Evolutionary conservation across 2,329 filamentous ascomycete genomes (phyloP), one percentile per base, ranked within the genome.

Genomic region (Arthroderma sp.): DNA sequence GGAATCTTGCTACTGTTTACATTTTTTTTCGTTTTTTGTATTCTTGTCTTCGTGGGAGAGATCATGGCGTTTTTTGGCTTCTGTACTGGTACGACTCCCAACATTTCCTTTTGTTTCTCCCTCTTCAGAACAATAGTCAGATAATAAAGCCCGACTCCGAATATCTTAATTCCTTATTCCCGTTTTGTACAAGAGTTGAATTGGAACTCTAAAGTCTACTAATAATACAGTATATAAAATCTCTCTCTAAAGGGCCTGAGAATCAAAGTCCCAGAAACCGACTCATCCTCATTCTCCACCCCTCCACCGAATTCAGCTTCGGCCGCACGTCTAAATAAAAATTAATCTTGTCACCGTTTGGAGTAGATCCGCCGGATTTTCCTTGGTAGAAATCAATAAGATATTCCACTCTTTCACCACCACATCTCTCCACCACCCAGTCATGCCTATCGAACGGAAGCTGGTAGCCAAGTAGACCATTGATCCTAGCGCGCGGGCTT

Each of bases 321-420:
- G 78, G 78, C 53, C 78, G 65, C 4, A 81, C 78, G 57, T 81
- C 78, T 42, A 81, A 57, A 56, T 77, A 81, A 53, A 81, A 81
- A 52, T 72, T 80, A 52, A 81, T 56, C 38, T 69, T 72, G 10
- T 58, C 64, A 9, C 57, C 56, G 38, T 44, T 45, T 60, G 64
- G 29, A 47, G 52, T 56, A 50, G 61, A 46, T 59, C 64, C 53
- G 44, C 64, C 61, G 29, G 70, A 61, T 53, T 71, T 77, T 0
- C 91, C 91, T 4, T 86, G 80, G 60, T 98, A 98, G 57, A 98
- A 98, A 65, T 98, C 91, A 62, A 98, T 98, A 34, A 98, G 83
- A 61, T 98, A 98, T 56, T 96, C 91, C 40, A 98, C 69, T 57
- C 77, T 78, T 46, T 61, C 58, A 5, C 67, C 68, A 15, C 84